Conservation (phyloP, 106 monocot genomes). For the Vanilla planifolia region DNA sequence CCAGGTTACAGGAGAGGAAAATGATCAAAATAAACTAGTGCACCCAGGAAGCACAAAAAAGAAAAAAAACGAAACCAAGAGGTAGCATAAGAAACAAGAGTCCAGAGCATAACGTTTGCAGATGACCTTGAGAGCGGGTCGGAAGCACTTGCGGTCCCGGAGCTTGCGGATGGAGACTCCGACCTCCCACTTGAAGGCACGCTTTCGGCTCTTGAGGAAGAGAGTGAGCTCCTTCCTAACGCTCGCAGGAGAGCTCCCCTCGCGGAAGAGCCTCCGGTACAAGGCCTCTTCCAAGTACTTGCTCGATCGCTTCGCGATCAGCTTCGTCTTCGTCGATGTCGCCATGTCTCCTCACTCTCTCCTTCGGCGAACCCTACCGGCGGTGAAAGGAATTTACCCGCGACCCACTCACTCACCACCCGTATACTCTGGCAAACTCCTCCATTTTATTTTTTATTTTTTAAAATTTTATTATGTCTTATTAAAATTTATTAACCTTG, state of each 20-base stretch:
- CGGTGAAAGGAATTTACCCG: too few species aligned
- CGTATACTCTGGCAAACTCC: too few species aligned
- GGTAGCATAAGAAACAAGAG: background rate
- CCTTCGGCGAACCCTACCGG: background rate
- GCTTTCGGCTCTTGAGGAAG: slow-evolving; percentile 89
- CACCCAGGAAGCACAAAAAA: too few species aligned
- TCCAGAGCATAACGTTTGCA: background rate
- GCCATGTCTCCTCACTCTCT: background rate
- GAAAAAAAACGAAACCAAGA: too few species aligned
- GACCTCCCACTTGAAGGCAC: slow-evolving; percentile 96
- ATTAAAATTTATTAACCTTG: too few species aligned
- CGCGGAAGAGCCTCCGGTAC: slow-evolving; percentile 66
- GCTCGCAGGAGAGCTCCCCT: slow-evolving; percentile 46
- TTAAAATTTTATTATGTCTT: too few species aligned
- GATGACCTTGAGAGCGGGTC: slow-evolving; percentile 80
- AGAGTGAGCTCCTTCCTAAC: slow-evolving; percentile 52
- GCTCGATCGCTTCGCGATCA: slow-evolving; percentile 56
- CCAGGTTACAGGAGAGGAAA: too few species aligned
- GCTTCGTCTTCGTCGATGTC: slow-evolving; percentile 45
- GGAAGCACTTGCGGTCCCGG: slow-evolving; percentile 52
- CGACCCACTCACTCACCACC: too few species aligned
- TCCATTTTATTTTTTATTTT: too few species aligned
- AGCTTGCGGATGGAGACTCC: slow-evolving; percentile 77
- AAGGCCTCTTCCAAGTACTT: slow-evolving; percentile 92
- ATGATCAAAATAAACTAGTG: too few species aligned